Base-by-base conservation (phyloP, 306 rosid genomes). In the Betula pendula region DNA sequence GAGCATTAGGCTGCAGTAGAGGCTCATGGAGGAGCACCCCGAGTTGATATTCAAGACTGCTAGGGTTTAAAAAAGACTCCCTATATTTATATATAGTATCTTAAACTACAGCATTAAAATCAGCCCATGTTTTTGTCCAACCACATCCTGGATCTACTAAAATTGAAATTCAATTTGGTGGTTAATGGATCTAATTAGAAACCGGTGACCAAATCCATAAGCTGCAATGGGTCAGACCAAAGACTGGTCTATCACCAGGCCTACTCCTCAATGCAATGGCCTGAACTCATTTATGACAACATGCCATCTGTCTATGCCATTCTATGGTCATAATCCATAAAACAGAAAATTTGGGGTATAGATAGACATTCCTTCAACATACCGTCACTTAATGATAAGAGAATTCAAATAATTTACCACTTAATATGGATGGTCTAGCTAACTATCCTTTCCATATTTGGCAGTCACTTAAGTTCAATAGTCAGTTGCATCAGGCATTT, bases 11-110 rank as follows among this genome's bases (percentile, higher is more conserved):
- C 33, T 53, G 53, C 50, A 48, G 45, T 45, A 63, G 75, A 29
- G 11, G 68, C 71, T 75, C 72, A 48, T 59, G 43, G 59, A 77
- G 33, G 65, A 43, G 77, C 62, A 63, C 58, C 65, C 74, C 20
- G 58, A 74, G 65, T 68, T 45, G 16, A 35, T 15, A 55, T 22
- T 62, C 68, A 31, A 29, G 73, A 33, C 66, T 40, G 40, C 49
- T 56, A 62, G 47, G 74, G 79, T 79, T 69, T 56, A 50, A 72
- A 62, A 74, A 75, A 66, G 73, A 65, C 81, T 19, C 53, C 63
- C 16, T 71, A 74, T 81, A 25, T 4, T 11, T 12, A 25, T 24
- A 60, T 59, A 59, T 27, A 6, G 74, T 56, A 65, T 27, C 75
- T 68, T 68, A 50, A 68, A 51, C 76, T 24, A 69, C 73, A 65